phyloP scores from a whole-genome alignment of 495 filamentous ascomycete species.

The Usnea hakonensis region DNA sequence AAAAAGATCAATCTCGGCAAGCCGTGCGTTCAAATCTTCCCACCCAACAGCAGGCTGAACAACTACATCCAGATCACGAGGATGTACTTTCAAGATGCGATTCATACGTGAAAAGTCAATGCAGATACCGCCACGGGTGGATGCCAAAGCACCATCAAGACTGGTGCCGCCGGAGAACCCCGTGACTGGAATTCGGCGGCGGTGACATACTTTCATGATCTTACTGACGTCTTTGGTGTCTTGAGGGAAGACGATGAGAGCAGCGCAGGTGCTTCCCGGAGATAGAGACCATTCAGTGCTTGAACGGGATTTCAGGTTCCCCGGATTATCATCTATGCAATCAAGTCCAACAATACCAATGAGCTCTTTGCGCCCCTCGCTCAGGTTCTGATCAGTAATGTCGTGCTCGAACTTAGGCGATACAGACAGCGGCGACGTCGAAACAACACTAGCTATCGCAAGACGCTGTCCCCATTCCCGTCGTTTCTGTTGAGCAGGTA shows the following conservation, averaged over 20 bases:
- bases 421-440: neutral
- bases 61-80: conserved; percentile 53
- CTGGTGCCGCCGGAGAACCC: conserved; percentile 58
- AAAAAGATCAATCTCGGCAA: conserved; percentile 50
- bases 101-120: conserved; percentile 61
- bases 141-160: conserved; percentile 55
- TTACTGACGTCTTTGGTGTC: conserved; percentile 49
- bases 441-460: neutral
- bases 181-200: conserved; percentile 53
- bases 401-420: neutral
- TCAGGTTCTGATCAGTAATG: conserved; percentile 9
- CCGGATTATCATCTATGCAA: conserved; percentile 4
- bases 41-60: conserved; percentile 62
- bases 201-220: conserved; percentile 58
- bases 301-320: conserved; percentile 10
- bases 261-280: neutral
- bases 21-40: conserved; percentile 53
- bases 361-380: conserved; percentile 13
- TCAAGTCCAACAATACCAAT: conserved; percentile 5
- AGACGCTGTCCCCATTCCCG: neutral
- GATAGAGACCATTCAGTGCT: conserved; percentile 16
- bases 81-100: conserved; percentile 48
- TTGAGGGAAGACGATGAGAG: conserved; percentile 42
- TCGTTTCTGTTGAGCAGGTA: neutral
- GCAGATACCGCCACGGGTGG: conserved; percentile 54